These are phyloP conservation scores for Diplodia mutila DNA, from an alignment of 2,329 filamentous ascomycete genomes.

Conservation along the genomic window DNA sequence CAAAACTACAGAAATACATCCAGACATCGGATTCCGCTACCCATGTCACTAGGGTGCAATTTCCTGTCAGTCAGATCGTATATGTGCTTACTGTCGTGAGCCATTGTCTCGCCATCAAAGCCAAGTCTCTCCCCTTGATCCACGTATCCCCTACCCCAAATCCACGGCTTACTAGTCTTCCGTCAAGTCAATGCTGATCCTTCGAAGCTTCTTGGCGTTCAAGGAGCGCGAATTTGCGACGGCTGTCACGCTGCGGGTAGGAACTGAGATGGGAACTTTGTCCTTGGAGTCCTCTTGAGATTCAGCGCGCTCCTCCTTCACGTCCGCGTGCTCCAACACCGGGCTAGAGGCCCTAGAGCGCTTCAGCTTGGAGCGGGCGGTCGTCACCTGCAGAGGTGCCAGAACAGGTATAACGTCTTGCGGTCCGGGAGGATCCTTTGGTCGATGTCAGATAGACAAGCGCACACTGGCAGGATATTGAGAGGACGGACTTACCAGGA, in stretches of 20 bases:
- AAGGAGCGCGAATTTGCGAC: background rate
- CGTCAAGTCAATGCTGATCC: background rate
- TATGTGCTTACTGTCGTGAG: too few species aligned
- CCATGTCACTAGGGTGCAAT: too few species aligned
- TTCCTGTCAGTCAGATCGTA: too few species aligned
- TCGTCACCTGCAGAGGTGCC: background rate
- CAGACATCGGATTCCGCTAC: too few species aligned
- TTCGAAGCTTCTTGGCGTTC: background rate
- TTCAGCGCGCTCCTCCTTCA: background rate
- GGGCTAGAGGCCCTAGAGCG: background rate
- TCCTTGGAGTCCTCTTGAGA: background rate
- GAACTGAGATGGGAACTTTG: background rate
- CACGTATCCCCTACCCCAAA: too few species aligned
- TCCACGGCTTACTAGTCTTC: too few species aligned
- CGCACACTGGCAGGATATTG: accelerated
- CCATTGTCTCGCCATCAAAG: too few species aligned
- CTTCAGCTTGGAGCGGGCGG: background rate
- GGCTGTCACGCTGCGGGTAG: background rate
- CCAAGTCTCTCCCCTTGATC: too few species aligned
- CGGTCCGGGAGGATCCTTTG: background rate
- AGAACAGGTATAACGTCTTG: background rate
- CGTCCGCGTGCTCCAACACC: background rate
- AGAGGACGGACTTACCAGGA: background rate
- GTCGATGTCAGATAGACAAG: background rate
- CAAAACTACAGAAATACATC: too few species aligned